A percentile compares a stretch with the other conserved stretches of the same genome.
Evolutionary conservation across 129 eudicot genomes (phyloP).

Genomic region (Calendula officinalis): DNA sequence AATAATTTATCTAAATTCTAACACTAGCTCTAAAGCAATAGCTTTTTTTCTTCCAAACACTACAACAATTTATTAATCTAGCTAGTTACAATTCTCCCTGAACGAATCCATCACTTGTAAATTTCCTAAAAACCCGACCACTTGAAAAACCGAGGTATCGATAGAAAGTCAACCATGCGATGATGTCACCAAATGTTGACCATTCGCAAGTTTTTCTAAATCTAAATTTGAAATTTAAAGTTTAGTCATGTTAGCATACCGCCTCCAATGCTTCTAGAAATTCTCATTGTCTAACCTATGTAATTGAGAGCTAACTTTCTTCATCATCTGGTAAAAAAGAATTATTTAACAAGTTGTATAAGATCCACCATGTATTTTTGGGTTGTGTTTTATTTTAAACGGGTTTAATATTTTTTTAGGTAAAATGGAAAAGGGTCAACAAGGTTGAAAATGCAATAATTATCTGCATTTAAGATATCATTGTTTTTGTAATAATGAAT

Average conservation of each 20-base stretch:
- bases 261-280: slow-evolving; percentile 1
- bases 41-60: neutral
- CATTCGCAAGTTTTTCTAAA: slow-evolving; percentile 1
- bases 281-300: slow-evolving; percentile 8
- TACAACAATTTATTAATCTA: slow-evolving; percentile 7
- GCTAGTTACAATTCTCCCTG: neutral
- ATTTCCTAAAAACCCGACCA: slow-evolving; percentile 3
- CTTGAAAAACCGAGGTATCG: slow-evolving; percentile 12
- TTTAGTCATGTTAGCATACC: neutral
- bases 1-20: slow-evolving; percentile 3
- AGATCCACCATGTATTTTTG: neutral
- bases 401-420: no score
- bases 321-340: neutral
- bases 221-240: neutral
- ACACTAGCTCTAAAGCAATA: neutral
- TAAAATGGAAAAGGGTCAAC: no score
- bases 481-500: no score
- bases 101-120: slow-evolving; percentile 8
- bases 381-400: no score
- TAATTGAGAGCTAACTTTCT: neutral
- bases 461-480: no score
- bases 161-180: neutral
- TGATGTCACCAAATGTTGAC: neutral
- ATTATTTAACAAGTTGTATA: neutral
- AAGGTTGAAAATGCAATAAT: no score